These are phyloP conservation scores for Nakazawaea molendinolei DNA, from an alignment of 805 yeast genomes.

Conservation along the genomic window DNA sequence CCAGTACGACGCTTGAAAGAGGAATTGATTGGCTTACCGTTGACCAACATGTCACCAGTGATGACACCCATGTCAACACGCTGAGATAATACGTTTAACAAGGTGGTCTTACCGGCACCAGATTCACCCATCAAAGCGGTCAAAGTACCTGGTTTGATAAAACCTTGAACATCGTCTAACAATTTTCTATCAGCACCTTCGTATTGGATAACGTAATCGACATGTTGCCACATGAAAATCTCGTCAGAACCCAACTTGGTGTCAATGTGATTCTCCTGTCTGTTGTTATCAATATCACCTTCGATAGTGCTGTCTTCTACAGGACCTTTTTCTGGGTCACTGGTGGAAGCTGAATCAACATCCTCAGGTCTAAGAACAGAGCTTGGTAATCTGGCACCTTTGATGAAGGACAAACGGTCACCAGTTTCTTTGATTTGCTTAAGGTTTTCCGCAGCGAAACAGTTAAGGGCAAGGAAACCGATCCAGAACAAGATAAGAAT, in stretches of 20 bases:
- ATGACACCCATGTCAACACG: constrained; percentile 39
- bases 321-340: constrained; percentile 14
- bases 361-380: constrained; percentile 15
- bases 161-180: constrained; percentile 22
- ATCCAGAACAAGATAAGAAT: constrained; percentile 35
- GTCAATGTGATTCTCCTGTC: background rate
- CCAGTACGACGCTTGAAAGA: constrained; percentile 41
- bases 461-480: constrained; percentile 29
- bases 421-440: constrained; percentile 20
- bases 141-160: constrained; percentile 31
- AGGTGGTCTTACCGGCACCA: constrained; percentile 46
- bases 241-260: constrained; percentile 11
- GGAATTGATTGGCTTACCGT: constrained; percentile 33
- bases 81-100: constrained; percentile 39
- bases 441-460: constrained; percentile 21
- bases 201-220: constrained; percentile 19
- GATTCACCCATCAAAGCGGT: constrained; percentile 42
- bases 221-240: constrained; percentile 17
- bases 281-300: constrained; percentile 8
- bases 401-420: constrained; percentile 33
- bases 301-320: constrained; percentile 17
- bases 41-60: constrained; percentile 41
- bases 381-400: constrained; percentile 29
- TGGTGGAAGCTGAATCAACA: constrained; percentile 18
- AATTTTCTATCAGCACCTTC: constrained; percentile 17